Evolutionary conservation across 2,329 filamentous ascomycete genomes (phyloP).

Genomic region (Escovopsis sp.): DNA sequence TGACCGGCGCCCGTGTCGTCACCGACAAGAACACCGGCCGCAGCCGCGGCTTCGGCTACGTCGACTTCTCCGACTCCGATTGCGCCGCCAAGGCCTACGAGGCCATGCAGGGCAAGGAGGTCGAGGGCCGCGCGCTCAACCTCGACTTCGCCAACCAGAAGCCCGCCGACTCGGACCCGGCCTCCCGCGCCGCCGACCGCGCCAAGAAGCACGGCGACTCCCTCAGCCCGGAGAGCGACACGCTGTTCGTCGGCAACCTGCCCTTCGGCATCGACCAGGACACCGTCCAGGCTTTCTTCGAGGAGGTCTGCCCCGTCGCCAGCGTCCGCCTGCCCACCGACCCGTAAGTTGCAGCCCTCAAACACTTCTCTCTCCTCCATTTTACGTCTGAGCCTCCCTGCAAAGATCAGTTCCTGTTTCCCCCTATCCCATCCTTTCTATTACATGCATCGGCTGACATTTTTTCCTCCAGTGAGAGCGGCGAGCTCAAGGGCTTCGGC

Average conservation of each 20-base stretch:
- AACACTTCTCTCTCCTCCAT: no score
- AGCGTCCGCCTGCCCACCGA: slow-evolving; percentile 82
- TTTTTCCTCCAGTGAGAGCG: slow-evolving; percentile 44
- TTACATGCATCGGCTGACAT: slow-evolving; percentile 2
- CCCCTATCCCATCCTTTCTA: slow-evolving; percentile 13
- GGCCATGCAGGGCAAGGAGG: slow-evolving; percentile 56
- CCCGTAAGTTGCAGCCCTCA: slow-evolving; percentile 31
- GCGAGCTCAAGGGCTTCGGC: slow-evolving; percentile 79
- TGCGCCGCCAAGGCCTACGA: slow-evolving; percentile 57
- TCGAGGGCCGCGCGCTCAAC: slow-evolving; percentile 63
- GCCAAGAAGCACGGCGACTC: slow-evolving; percentile 62
- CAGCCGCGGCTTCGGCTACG: slow-evolving; percentile 86
- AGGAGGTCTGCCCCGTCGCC: slow-evolving; percentile 52
- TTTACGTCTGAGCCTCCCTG: no score
- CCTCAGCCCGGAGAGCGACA: slow-evolving; percentile 66
- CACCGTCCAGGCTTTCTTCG: slow-evolving; percentile 57
- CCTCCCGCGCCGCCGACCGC: slow-evolving; percentile 46
- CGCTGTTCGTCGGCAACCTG: slow-evolving; percentile 83
- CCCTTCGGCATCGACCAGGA: slow-evolving; percentile 73
- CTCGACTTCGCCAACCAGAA: slow-evolving; percentile 63
- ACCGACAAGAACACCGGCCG: slow-evolving; percentile 67
- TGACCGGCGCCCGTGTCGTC: slow-evolving; percentile 62
- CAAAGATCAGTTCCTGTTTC: no score
- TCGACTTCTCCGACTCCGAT: slow-evolving; percentile 61
- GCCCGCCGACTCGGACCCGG: slow-evolving; percentile 34